Evolutionary conservation across 1,139 yeast species (phyloP).

Genomic region (Saccharomyces hybrid): DNA sequence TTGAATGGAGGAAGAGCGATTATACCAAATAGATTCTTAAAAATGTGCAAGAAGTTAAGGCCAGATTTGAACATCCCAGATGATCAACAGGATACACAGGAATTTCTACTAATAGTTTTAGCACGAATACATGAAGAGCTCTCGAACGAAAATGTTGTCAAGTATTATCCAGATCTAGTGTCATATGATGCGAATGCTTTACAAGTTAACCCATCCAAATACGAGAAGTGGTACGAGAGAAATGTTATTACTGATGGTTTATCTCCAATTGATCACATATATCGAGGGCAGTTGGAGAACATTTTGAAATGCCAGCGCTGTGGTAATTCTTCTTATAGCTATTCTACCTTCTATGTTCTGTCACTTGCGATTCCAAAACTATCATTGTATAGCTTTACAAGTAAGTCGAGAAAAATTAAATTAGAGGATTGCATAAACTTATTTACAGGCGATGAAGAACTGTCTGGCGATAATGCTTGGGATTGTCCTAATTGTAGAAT

Average conservation of each 20-base stretch:
- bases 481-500: constrained; percentile 53
- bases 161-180: constrained; percentile 31
- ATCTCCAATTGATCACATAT: constrained; percentile 52
- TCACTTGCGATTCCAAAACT: constrained; percentile 54
- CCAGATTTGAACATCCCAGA: constrained; percentile 57
- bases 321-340: constrained; percentile 46
- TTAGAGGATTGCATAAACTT: constrained; percentile 54
- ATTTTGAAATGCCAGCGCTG: constrained; percentile 53
- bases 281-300: constrained; percentile 59
- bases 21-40: constrained; percentile 52
- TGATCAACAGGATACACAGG: constrained; percentile 72
- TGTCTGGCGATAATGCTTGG: constrained; percentile 69
- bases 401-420: constrained; percentile 31
- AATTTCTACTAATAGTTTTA: constrained; percentile 52
- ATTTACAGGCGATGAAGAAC: constrained; percentile 56
- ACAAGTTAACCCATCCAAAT: constrained; percentile 37
- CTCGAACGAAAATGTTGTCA: constrained; percentile 34
- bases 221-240: constrained; percentile 48
- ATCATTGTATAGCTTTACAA: constrained; percentile 15
- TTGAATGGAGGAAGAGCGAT: constrained; percentile 49
- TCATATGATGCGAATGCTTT: constrained; percentile 30
- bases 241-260: constrained; percentile 47
- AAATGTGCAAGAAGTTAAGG: constrained; percentile 43
- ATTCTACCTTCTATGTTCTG: constrained; percentile 51
- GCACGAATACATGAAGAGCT: constrained; percentile 62